Percentiles rank a stretch among this genome's conserved stretches.
Conservation (phyloP, 129 eudicot species). For the Lactuca sativa region DNA sequence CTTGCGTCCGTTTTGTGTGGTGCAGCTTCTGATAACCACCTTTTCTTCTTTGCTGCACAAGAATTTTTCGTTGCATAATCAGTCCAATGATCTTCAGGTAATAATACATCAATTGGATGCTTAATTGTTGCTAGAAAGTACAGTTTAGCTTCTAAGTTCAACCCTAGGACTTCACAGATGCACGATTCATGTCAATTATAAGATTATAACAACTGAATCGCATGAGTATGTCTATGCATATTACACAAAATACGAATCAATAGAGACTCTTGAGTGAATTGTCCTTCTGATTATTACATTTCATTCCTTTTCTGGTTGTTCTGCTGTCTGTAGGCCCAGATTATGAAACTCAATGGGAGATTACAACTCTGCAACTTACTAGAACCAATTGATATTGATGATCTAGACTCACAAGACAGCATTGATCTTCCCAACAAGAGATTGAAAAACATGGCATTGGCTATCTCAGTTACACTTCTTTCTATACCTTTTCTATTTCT, state of each 20-base stretch:
- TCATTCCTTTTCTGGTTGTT: constrained; percentile 3
- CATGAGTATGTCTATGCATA: not conserved
- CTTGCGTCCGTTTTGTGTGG: constrained; percentile 19
- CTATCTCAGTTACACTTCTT: constrained; percentile 55
- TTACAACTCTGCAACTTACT: constrained; percentile 47
- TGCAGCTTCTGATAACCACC: constrained; percentile 55
- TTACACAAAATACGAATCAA: no score
- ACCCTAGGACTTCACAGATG: constrained; percentile 12
- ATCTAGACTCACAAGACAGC: constrained; percentile 26
- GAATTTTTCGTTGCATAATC: constrained; percentile 52
- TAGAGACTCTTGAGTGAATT: no score
- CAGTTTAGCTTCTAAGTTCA: not conserved
- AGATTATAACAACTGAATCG: not conserved
- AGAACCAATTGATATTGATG: constrained; percentile 37
- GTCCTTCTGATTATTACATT: no score
- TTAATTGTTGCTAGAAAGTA: not conserved
- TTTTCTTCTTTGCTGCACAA: constrained; percentile 58
- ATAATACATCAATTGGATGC: not conserved
- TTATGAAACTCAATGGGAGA: constrained; percentile 52
- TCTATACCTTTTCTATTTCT: constrained; percentile 64
- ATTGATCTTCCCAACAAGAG: constrained; percentile 38
- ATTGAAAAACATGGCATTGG: constrained; percentile 56
- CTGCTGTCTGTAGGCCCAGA: constrained; percentile 43
- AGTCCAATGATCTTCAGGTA: constrained; percentile 68
- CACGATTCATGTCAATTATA: not conserved